Percentiles rank a stretch among this genome's conserved stretches.
phyloP scores from a whole-genome alignment of 2,329 filamentous ascomycete species.

The Elsinoe arachidis region DNA sequence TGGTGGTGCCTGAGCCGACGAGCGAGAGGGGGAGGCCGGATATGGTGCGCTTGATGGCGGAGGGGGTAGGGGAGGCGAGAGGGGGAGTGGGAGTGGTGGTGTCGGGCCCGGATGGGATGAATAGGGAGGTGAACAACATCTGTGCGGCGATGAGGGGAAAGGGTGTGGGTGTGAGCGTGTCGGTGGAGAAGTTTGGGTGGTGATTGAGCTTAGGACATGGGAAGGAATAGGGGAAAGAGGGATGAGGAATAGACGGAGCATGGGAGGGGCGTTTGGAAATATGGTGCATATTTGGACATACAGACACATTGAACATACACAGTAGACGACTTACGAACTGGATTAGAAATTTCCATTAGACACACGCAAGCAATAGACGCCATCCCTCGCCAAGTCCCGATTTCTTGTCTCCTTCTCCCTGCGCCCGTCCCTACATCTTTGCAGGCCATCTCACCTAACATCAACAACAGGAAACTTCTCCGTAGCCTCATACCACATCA shows the following conservation, averaged over 20 bases:
- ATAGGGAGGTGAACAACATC: conserved; percentile 51
- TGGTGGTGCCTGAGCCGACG: conserved; percentile 49
- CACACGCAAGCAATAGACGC: not conserved
- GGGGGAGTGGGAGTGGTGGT: conserved; percentile 44
- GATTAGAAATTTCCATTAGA: not conserved
- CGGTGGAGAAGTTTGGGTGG: conserved; percentile 63
- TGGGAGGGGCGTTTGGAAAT: not conserved
- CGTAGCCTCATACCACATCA: conserved; percentile 16
- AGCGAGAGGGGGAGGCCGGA: conserved; percentile 46
- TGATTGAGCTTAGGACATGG: conserved; percentile 24
- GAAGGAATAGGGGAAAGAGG: not conserved
- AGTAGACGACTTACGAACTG: not conserved
- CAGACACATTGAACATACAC: not conserved
- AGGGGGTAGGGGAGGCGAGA: conserved; percentile 28
- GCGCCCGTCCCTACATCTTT: not conserved
- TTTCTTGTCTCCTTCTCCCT: not conserved
- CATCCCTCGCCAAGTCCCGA: not conserved
- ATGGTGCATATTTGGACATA: not conserved
- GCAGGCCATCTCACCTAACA: not conserved
- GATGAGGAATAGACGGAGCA: not conserved
- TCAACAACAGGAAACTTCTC: conserved; percentile 15
- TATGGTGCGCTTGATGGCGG: conserved; percentile 36
- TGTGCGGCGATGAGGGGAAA: conserved; percentile 42
- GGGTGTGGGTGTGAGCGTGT: conserved; percentile 44
- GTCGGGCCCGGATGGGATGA: conserved; percentile 55